Percentiles rank a stretch among this genome's conserved stretches.
These are phyloP conservation scores for Gliomastix tumulicola DNA, from an alignment of 2,329 filamentous ascomycete species.

Conservation along the genomic window DNA sequence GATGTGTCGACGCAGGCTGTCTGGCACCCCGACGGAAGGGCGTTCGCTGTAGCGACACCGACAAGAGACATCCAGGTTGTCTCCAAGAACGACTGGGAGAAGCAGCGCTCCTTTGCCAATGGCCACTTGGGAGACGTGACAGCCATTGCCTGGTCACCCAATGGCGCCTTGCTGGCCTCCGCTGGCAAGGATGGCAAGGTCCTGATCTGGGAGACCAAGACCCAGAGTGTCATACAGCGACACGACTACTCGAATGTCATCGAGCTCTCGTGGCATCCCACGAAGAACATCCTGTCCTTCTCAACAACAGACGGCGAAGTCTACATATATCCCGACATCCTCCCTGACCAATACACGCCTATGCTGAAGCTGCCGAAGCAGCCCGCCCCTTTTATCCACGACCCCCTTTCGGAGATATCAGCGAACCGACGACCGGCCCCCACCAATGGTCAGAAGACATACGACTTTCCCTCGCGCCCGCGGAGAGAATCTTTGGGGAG, in stretches of 20 bases:
- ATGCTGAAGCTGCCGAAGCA: conserved; percentile 56
- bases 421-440: conserved; percentile 54
- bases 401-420: conserved; percentile 64
- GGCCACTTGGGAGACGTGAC: conserved; percentile 83
- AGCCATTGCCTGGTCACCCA: conserved; percentile 86
- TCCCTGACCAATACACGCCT: conserved; percentile 49
- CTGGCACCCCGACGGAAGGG: conserved; percentile 93
- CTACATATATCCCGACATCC: conserved; percentile 75
- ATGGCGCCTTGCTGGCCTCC: conserved; percentile 77
- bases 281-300: conserved; percentile 81
- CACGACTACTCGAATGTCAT: conserved; percentile 79
- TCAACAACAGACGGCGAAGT: conserved; percentile 90
- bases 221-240: conserved; percentile 71
- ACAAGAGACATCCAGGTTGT: conserved; percentile 80
- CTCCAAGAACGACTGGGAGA: conserved; percentile 84
- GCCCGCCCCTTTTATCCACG: conserved; percentile 79
- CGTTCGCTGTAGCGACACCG: conserved; percentile 79
- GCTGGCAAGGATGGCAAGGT: conserved; percentile 63
- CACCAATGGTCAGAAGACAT: conserved; percentile 47
- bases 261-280: conserved; percentile 85
- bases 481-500: conserved; percentile 65
- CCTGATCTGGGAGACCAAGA: conserved; percentile 82
- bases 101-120: conserved; percentile 70
- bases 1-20: conserved; percentile 67
- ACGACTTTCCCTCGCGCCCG: conserved; percentile 36